Evolutionary conservation across 108 stramenopile genomes (phyloP).

Genomic region (Nitzschia sp.): DNA sequence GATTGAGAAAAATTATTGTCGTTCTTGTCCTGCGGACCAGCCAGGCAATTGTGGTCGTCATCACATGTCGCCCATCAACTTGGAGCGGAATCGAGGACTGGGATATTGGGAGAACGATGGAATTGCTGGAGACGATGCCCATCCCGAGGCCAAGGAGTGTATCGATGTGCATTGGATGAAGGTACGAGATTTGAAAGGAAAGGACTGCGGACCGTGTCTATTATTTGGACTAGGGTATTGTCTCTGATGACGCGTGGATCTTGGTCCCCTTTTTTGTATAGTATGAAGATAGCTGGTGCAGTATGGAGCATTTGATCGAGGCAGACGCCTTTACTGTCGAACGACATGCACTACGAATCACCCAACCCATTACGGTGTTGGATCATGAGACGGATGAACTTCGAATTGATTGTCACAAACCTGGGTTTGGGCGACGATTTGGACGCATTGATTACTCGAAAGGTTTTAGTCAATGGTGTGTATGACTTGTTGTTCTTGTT

Average conservation of each 20-base stretch:
- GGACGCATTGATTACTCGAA: conserved; percentile 45
- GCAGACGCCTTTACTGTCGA: conserved; percentile 41
- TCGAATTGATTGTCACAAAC: conserved; percentile 9
- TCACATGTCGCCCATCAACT: conserved; percentile 39
- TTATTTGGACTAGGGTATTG: background rate
- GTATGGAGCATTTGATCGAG: conserved; percentile 28
- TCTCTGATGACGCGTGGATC: background rate
- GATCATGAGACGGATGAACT: conserved; percentile 18
- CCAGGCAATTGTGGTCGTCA: conserved; percentile 34
- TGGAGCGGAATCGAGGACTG: conserved; percentile 28
- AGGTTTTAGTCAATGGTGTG: conserved; percentile 44
- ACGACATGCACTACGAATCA: conserved; percentile 40
- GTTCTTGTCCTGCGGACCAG: conserved; percentile 34
- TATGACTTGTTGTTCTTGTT: background rate
- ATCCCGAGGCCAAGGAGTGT: conserved; percentile 24
- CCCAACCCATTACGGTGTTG: conserved; percentile 29
- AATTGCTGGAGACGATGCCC: background rate
- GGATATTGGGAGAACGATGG: conserved; percentile 17
- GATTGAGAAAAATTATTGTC: conserved; percentile 31
- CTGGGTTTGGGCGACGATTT: conserved; percentile 23
- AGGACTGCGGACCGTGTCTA: background rate
- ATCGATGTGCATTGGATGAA: conserved; percentile 59
- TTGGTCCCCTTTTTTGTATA: background rate
- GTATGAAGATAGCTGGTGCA: conserved; percentile 27
- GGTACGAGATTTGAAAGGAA: conserved; percentile 12